Percentiles rank a stretch among this genome's conserved stretches.
These are phyloP conservation scores for Aspergillus diversus DNA, from an alignment of 495 filamentous ascomycete species.

Conservation along the genomic window DNA sequence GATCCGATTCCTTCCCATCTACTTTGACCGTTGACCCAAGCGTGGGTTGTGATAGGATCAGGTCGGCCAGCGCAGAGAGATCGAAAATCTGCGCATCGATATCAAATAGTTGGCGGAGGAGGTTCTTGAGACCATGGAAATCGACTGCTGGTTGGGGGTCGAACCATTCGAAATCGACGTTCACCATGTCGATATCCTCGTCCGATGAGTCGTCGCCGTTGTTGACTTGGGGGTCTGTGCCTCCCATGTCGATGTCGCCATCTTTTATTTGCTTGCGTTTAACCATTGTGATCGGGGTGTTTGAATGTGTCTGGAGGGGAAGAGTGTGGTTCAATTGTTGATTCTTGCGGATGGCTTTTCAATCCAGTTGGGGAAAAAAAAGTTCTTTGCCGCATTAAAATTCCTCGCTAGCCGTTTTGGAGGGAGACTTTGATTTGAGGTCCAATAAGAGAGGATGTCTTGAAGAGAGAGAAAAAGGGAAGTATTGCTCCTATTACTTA, in stretches of 20 bases:
- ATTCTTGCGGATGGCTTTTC: too few relatives aligned
- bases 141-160: slow-evolving; percentile 89
- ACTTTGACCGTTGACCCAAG: slow-evolving; percentile 95
- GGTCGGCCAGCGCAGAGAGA: slow-evolving; percentile 79
- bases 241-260: slow-evolving; percentile 49
- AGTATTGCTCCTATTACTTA: background rate
- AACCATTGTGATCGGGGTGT: slow-evolving; percentile 41
- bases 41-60: slow-evolving; percentile 85
- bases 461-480: background rate
- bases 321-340: background rate
- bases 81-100: slow-evolving; percentile 82
- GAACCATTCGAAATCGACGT: slow-evolving; percentile 98
- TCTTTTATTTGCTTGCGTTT: slow-evolving; percentile 56
- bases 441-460: too few relatives aligned
- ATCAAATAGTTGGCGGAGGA: slow-evolving; percentile 94
- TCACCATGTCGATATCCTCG: slow-evolving; percentile 83
- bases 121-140: slow-evolving; percentile 91
- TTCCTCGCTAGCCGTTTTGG: slow-evolving; percentile 14
- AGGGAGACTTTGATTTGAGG: background rate
- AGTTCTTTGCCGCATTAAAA: background rate
- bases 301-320: background rate
- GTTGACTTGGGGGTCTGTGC: slow-evolving; percentile 30
- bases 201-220: slow-evolving; percentile 40
- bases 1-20: slow-evolving; percentile 90
- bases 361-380: background rate